Base-by-base conservation (phyloP, 163 green algal genomes). In the Coccomyxa subellipsoidea region DNA sequence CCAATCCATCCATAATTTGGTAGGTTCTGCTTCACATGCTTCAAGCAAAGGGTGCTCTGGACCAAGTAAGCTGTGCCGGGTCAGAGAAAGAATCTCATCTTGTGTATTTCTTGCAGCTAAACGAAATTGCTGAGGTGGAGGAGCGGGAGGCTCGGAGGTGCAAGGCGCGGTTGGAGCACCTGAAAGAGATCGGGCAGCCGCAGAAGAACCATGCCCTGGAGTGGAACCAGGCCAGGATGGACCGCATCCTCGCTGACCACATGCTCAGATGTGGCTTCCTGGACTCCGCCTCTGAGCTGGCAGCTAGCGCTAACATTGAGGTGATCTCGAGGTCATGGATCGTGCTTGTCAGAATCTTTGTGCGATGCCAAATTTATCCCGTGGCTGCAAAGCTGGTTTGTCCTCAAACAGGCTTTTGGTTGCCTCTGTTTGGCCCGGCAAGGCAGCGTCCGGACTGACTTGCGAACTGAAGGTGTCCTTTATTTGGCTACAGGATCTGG, bases 201-300 rank as follows among this genome's bases (percentile, higher is more conserved):
- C 36, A 69, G 29, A 87, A 85, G 37, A 88, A 87, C 25, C 54
- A 7, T 7, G 66, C 89, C 9, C 79, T 95, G 1, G 40, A 91
- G 0, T 96, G 93, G 93, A 95, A 88, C 69, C 81, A 87, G 25
- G 80, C 83, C 54, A 89, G 94, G 6, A 78, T 97, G 31, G 88
- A 95, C 79, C 72, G 87, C 9, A 78, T 97, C 8, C 78, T 90
- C 7, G 86, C 89, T 0, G 94, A 97, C 82, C 85, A 97, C 80
- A 80, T 97, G 84, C 86, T 96, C 35, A 86, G 94, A 27, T 77
- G 36, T 8, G 94, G 92, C 15, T 88, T 93, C 84, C 84, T 91
- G 39, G 54, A 85, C 0, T 76, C 90, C 15, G 90, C 89, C 1
- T 32, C 72, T 2, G 38, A 40, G 39, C 80, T 93, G 18, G 70